Base-by-base conservation (phyloP, 2,329 filamentous ascomycete genomes). In the Aspergillus aculeatinus region DNA sequence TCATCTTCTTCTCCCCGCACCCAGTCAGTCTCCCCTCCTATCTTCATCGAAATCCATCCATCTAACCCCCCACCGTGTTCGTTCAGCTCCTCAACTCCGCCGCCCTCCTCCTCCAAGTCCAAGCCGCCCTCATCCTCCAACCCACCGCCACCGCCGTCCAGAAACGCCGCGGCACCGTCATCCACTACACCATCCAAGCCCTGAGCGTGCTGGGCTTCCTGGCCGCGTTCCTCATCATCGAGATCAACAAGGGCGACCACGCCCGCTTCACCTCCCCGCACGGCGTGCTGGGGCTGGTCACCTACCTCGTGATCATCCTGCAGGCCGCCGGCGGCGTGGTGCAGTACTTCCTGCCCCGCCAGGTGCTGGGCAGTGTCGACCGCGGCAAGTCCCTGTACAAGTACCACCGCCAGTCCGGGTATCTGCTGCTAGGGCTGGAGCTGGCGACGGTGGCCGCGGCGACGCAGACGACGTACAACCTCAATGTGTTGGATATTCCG, bases 1-100 rank as follows among this genome's bases (percentile, higher is more conserved):
- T 96, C 63, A 90, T 91, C 44, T 86, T 96, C 68, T 96, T 98
- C 83, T 92, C 91, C 19, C 87, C 89, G 9, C 94, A 98, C 76
- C 94, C 94, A 7, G 87, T 97, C 72, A 80, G 88, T 60, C 82
- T 14, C 10, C 10, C 23, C 35, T 27, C 21, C 33, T 21, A 5
- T 10, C 11, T 16, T 3, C 77, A 82, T 80, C 11, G 3, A 31
- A 3, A 35, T 3, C 33, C 1, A 0, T 10, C 9, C 21, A 16
- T 2, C 33, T 52, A 4, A n/a, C 35, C 54, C 31, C 44, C 21
- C 27, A 14, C 12, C 4, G 50, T 23, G 23, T 23, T 23, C 21
- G 21, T 55, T n/a, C 60, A 82, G 80, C 76, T 84, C 14, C 76
- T 84, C 67, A 86, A 86, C 69, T 84, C 78, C 65, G 78, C 89